Percentiles rank a stretch among this genome's conserved stretches.
These are phyloP conservation scores for Didymosphaeria variabile DNA, from an alignment of 2,329 filamentous ascomycete genomes.

Conservation along the genomic window DNA sequence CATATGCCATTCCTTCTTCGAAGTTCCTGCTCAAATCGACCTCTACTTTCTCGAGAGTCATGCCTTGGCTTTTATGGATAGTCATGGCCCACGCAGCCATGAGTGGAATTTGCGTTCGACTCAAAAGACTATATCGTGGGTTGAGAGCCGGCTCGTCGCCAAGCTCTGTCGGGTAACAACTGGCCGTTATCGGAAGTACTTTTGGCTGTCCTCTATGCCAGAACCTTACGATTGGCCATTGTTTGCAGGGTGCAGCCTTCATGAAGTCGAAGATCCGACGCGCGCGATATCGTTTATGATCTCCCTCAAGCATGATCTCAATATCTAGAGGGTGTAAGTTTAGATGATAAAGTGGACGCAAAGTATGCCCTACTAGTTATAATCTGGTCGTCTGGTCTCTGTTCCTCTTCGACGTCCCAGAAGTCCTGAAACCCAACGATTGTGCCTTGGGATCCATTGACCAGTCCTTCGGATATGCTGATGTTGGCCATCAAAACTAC, in stretches of 20 bases:
- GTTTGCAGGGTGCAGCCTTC: neutral
- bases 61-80: constrained; percentile 67
- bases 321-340: constrained; percentile 1
- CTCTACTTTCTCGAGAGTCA: constrained; percentile 67
- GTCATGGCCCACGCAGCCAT: constrained; percentile 69
- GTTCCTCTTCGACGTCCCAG: constrained; percentile 1
- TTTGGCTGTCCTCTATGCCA: constrained; percentile 53
- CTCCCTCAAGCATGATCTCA: neutral
- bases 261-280: constrained; percentile 6
- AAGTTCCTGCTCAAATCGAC: constrained; percentile 64
- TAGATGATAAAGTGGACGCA: neutral
- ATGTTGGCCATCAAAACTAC: constrained; percentile 64
- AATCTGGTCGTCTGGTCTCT: constrained; percentile 1
- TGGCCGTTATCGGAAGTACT: constrained; percentile 58
- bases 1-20: constrained; percentile 68
- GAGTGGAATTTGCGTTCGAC: constrained; percentile 69
- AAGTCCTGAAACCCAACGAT: constrained; percentile 48
- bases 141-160: constrained; percentile 47
- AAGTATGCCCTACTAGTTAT: neutral
- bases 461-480: constrained; percentile 40
- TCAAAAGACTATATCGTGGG: constrained; percentile 58
- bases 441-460: constrained; percentile 47
- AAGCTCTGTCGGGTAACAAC: constrained; percentile 60
- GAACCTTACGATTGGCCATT: constrained; percentile 48
- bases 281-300: constrained; percentile 3